These are phyloP conservation scores for Trichoderma hamatum DNA, from an alignment of 2,329 filamentous ascomycete genomes.

Conservation along the genomic window DNA sequence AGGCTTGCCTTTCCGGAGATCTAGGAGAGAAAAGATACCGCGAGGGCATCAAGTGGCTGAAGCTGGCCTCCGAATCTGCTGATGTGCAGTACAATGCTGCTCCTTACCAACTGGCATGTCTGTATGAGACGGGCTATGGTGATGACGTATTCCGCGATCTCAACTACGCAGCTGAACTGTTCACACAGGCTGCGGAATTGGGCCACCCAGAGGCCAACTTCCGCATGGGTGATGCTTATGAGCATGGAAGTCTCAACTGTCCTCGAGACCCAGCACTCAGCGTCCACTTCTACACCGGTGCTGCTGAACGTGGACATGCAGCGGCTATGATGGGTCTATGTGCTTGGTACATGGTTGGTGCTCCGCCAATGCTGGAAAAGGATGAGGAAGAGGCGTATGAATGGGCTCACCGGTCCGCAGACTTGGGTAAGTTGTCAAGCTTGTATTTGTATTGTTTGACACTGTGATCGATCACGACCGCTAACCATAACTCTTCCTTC, in stretches of 20 bases:
- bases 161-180: constrained; percentile 87
- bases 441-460: background rate
- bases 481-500: constrained; percentile 24
- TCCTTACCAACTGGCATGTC: constrained; percentile 83
- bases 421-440: constrained; percentile 65
- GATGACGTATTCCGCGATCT: constrained; percentile 93
- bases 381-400: constrained; percentile 96
- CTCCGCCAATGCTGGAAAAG: constrained; percentile 87
- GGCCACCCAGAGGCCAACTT: constrained; percentile 85
- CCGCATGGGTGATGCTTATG: constrained; percentile 93
- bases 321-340: constrained; percentile 97
- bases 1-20: constrained; percentile 86
- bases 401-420: constrained; percentile 87
- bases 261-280: constrained; percentile 89
- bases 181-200: constrained; percentile 90
- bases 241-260: constrained; percentile 85
- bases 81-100: constrained; percentile 91
- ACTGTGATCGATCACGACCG: background rate
- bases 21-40: constrained; percentile 84
- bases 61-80: constrained; percentile 85
- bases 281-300: constrained; percentile 95
- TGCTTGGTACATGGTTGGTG: constrained; percentile 97
- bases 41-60: constrained; percentile 95
- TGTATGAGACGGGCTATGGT: constrained; percentile 93
- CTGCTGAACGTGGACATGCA: constrained; percentile 81